These are phyloP conservation scores for Eimeria acervulina DNA, from an alignment of 169 alveolate genomes.

Conservation along the genomic window DNA sequence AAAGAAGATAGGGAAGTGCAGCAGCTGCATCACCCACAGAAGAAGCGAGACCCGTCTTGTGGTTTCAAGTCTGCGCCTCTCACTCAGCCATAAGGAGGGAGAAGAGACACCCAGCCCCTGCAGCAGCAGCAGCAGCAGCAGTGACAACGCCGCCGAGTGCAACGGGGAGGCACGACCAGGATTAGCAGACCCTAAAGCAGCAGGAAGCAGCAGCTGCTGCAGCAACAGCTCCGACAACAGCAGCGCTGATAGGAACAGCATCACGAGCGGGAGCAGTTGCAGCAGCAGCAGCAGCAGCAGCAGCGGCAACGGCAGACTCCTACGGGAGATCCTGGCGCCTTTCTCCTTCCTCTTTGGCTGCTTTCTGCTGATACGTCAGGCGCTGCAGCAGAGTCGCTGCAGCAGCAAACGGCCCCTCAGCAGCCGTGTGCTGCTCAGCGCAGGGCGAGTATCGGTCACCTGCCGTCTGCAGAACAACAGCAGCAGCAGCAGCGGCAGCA, in stretches of 20 bases:
- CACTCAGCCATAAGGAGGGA: background rate
- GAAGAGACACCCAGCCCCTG: background rate
- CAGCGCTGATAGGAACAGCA: background rate
- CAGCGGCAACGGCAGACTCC: conserved; percentile 11
- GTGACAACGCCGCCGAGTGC: background rate
- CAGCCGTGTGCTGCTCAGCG: conserved; percentile 48
- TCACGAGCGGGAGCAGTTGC: background rate
- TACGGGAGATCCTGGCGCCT: conserved; percentile 55
- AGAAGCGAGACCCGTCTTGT: conserved; percentile 64
- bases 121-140: conserved; percentile 64
- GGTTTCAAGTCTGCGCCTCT: conserved; percentile 15
- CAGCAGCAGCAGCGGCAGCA: background rate
- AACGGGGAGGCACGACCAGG: background rate
- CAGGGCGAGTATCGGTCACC: conserved; percentile 48
- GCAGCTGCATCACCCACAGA: conserved; percentile 49
- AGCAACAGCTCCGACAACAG: background rate
- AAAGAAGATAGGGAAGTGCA: conserved; percentile 21
- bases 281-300: conserved; percentile 55
- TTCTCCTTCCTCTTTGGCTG: conserved; percentile 57
- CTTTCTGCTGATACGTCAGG: conserved; percentile 52
- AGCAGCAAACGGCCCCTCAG: conserved; percentile 46
- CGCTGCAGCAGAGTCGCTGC: conserved; percentile 77
- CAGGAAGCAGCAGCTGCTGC: background rate
- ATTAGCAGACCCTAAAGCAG: background rate
- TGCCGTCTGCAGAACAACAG: background rate